A percentile compares a stretch with the other conserved stretches of the same genome.
phyloP scores from a whole-genome alignment of 202 grass and related monocot species.

The Hordeum pubiflorum region DNA sequence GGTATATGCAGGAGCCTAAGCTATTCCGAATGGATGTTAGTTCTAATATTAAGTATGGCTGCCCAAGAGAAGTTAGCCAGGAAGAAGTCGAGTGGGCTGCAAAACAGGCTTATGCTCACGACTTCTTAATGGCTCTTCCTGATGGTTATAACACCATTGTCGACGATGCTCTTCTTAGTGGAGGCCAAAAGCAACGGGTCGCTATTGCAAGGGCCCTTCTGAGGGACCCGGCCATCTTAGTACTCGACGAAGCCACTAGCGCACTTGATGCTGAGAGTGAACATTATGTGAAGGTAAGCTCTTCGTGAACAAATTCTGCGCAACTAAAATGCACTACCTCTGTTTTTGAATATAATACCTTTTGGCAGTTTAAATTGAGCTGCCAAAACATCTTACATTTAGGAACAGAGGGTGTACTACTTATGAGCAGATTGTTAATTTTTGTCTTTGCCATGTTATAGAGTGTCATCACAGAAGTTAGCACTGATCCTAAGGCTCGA shows the following conservation, averaged over 20 bases:
- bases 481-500: conserved; percentile 39
- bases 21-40: conserved; percentile 84
- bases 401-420: neutral
- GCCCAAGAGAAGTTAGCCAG: conserved; percentile 65
- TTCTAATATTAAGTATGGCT: conserved; percentile 92
- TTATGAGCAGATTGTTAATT: neutral
- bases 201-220: conserved; percentile 97
- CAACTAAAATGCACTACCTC: neutral
- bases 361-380: no score
- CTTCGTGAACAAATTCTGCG: neutral
- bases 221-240: conserved; percentile 72
- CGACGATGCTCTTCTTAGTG: conserved; percentile 83
- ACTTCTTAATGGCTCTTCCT: conserved; percentile 74
- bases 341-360: no score
- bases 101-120: conserved; percentile 91
- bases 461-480: conserved; percentile 62
- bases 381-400: no score
- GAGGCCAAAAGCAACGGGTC: conserved; percentile 93
- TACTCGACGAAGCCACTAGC: conserved; percentile 95
- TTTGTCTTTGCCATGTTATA: conserved; percentile 18
- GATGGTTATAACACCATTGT: conserved; percentile 78
- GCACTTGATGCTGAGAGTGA: conserved; percentile 92
- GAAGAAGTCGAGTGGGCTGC: conserved; percentile 83
- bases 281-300: conserved; percentile 87
- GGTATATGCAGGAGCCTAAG: conserved; percentile 65